Evolutionary conservation across 768 basidiomycete species (phyloP).

Genomic region (Tricholoma sp.): DNA sequence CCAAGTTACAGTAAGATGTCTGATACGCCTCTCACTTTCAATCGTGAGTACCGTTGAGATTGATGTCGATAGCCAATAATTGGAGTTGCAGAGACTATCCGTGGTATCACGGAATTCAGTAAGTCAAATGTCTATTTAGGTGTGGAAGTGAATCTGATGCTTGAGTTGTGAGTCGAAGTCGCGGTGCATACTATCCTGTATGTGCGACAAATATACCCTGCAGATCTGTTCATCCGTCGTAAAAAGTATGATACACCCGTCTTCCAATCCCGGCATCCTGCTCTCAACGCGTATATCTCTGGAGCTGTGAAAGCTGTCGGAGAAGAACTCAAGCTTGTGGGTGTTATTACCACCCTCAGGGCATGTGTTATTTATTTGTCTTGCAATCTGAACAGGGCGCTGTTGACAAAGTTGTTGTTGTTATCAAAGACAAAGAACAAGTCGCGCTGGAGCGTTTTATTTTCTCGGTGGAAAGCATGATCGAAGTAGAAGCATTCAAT

Average conservation of each 20-base stretch:
- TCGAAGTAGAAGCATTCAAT: constrained; percentile 62
- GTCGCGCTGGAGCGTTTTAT: constrained; percentile 85
- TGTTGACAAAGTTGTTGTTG: constrained; percentile 74
- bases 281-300: constrained; percentile 84
- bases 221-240: constrained; percentile 79
- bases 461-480: constrained; percentile 81
- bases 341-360: constrained; percentile 5
- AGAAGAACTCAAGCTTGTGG: constrained; percentile 68
- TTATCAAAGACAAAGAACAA: constrained; percentile 79
- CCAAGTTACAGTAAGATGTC: constrained; percentile 20
- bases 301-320: constrained; percentile 77
- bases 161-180: constrained; percentile 67
- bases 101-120: constrained; percentile 72
- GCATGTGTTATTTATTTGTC: neutral
- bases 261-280: constrained; percentile 90
- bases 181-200: constrained; percentile 91
- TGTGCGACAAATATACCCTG: constrained; percentile 85
- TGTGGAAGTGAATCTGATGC: neutral
- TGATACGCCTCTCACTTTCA: constrained; percentile 29
- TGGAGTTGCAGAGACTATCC: constrained; percentile 49
- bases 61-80: neutral
- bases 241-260: constrained; percentile 90
- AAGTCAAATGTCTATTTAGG: constrained; percentile 29
- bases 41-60: constrained; percentile 20
- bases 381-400: constrained; percentile 47